Percentiles rank a stretch among this genome's conserved stretches.
These are phyloP conservation scores for Ceratocystis papillata DNA, from an alignment of 2,329 filamentous ascomycete genomes.

Conservation along the genomic window DNA sequence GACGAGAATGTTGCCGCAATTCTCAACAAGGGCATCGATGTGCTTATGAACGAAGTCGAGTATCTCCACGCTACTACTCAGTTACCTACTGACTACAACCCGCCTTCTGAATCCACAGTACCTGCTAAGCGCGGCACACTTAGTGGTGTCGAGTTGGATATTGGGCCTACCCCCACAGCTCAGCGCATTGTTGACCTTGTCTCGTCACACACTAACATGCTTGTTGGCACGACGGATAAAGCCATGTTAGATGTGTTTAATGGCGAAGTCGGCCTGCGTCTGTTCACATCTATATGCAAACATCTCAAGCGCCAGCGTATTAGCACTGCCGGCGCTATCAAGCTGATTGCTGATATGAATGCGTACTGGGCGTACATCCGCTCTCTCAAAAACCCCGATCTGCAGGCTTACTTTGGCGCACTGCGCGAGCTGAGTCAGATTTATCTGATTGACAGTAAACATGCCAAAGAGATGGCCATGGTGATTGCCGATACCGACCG, in stretches of 20 bases:
- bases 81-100: slow-evolving; percentile 76
- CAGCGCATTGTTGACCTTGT: slow-evolving; percentile 73
- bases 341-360: slow-evolving; percentile 93
- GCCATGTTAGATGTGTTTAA: slow-evolving; percentile 98
- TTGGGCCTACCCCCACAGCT: slow-evolving; percentile 68
- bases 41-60: slow-evolving; percentile 96
- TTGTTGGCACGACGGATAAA: slow-evolving; percentile 91
- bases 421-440: slow-evolving; percentile 89
- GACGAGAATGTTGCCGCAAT: slow-evolving; percentile 94
- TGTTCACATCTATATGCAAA: slow-evolving; percentile 90
- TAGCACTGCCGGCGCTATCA: slow-evolving; percentile 78
- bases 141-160: slow-evolving; percentile 34
- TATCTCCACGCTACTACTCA: slow-evolving; percentile 87
- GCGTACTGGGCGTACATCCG: slow-evolving; percentile 79
- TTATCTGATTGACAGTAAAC: slow-evolving; percentile 69
- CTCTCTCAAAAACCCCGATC: slow-evolving; percentile 68
- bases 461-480: slow-evolving; percentile 88
- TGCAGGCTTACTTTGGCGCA: slow-evolving; percentile 83
- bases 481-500: slow-evolving; percentile 87
- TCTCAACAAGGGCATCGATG: slow-evolving; percentile 93
- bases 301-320: slow-evolving; percentile 94
- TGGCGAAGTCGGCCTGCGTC: slow-evolving; percentile 84
- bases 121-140: slow-evolving; percentile 27
- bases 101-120: slow-evolving; percentile 26
- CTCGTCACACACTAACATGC: slow-evolving; percentile 79